These are phyloP conservation scores for Cucumis sativus DNA, from an alignment of 306 rosid species.

Conservation along the genomic window Cucumber_9930_V3 NC_026657.2:20655001-20655500, in stretches of 20 bases:
- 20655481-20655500: too few relatives aligned
- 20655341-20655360: too few relatives aligned
- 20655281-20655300: too few relatives aligned
- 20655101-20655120: conserved; percentile 38
- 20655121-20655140: conserved; percentile 32
- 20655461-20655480: too few relatives aligned
- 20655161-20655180: conserved; percentile 27
- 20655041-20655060: conserved; percentile 33
- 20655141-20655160: conserved; percentile 25
- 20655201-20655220: conserved; percentile 59
- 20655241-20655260: conserved; percentile 27
- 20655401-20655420: too few relatives aligned
- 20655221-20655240: conserved; percentile 49
- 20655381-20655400: too few relatives aligned
- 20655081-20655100: conserved; percentile 18
- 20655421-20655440: too few relatives aligned
- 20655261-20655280: too few relatives aligned
- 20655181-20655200: conserved; percentile 52
- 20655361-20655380: too few relatives aligned
- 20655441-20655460: too few relatives aligned
- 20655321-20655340: too few relatives aligned
- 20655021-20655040: conserved; percentile 37
- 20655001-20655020: conserved; percentile 56
- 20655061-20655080: conserved; percentile 19
- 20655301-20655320: too few relatives aligned